These are phyloP conservation scores for Coniferiporia sulphurascens DNA, from an alignment of 1,284 basidiomycete genomes.

Conservation along the genomic window DNA sequence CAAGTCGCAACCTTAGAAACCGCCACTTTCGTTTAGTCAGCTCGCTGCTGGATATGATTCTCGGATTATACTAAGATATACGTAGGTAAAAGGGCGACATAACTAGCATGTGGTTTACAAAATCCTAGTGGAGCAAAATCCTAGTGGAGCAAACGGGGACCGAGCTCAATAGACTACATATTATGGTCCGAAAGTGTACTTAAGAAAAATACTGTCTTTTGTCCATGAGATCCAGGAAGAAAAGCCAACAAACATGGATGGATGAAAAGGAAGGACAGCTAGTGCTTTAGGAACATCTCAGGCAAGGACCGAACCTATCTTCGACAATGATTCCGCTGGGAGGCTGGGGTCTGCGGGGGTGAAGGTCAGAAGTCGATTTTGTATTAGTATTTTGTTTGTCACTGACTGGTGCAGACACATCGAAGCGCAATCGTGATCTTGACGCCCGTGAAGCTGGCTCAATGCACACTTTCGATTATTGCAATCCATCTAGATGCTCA, in stretches of 20 bases:
- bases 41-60: no score
- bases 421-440: conserved; percentile 33
- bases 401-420: conserved; percentile 36
- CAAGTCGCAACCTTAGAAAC: no score
- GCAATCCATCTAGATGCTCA: conserved; percentile 40
- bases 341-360: conserved; percentile 3
- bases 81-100: no score
- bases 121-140: no score
- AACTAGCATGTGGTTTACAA: no score
- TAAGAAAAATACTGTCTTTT: not conserved
- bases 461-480: conserved; percentile 32
- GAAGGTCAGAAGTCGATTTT: conserved; percentile 6
- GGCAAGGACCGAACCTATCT: conserved; percentile 9
- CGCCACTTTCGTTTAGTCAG: no score
- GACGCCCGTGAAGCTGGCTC: conserved; percentile 33
- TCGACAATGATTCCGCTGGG: conserved; percentile 11
- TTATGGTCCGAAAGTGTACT: not conserved
- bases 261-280: not conserved
- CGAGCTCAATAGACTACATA: not conserved
- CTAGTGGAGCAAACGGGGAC: no score
- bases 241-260: not conserved
- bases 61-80: no score
- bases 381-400: not conserved
- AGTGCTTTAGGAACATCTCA: not conserved
- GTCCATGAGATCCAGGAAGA: not conserved